Evolutionary conservation across 1,284 basidiomycete genomes (phyloP), one percentile per base, ranked within the genome.

Genomic region (Anthracocystis setariae): DNA sequence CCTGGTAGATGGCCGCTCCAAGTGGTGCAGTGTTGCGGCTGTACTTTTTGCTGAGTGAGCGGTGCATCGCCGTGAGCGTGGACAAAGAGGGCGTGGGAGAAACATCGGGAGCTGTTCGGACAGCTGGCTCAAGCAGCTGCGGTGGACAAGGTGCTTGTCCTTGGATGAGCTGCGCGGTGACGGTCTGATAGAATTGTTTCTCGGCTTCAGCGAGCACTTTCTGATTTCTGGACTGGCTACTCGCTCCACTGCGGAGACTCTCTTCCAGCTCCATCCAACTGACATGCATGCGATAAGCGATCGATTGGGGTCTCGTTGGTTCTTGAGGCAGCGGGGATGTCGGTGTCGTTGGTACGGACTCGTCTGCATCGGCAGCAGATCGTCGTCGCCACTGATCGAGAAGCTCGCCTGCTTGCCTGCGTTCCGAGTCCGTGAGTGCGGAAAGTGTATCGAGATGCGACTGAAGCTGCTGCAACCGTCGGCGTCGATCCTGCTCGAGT

Each of bases 21-120:
- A 78, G 68, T 1, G 77, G 65, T 15, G 58, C 46, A 15, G 78
- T 69, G 21, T 69, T 60, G 13, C 72, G 65, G 15, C 57, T 35
- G 52, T 81, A 81, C n/a, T 74, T 62, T 24, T 70, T 67, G 13
- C 55, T 60, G 2, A 77, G 65, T n/a, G 61, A 58, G 20, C 51
- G 20, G n/a, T 68, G 69, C 55, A 64, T 69, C 0, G 62, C 53
- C n/a, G 52, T 61, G 12, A 74, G 48, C 40, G 60, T 61, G 13
- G 61, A 40, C 2, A 68, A 45, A 0, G 54, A 44, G 15, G 57
- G 46, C 3, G 57, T 8, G 4, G 43, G 37, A 7, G 45, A 5
- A 0, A n/a, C 9, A 1, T 58, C 53, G 15, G n/a, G 4, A 17
- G 54, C 3, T n/a, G 35, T 13, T 15, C 23, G 39, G 29, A 46